Percentiles rank a stretch among this genome's conserved stretches.
These are phyloP conservation scores for Oropetium thomaeum DNA, from an alignment of 176 grass and related monocot species.

Conservation along the genomic window DNA sequence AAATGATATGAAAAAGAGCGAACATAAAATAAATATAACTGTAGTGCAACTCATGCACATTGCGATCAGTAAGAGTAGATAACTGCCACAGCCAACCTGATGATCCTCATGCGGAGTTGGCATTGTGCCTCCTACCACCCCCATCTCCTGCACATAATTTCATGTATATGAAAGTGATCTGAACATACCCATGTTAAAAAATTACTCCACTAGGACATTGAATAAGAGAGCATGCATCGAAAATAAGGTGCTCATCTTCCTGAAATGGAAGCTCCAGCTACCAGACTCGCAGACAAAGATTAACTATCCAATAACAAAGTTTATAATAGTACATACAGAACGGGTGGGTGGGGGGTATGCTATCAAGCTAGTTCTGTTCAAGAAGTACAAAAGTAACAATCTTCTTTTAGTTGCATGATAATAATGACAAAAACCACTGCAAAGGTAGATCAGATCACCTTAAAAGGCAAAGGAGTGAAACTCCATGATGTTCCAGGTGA, in stretches of 20 bases:
- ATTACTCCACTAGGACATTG: neutral
- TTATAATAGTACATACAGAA: slow-evolving; percentile 4
- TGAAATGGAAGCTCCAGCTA: neutral
- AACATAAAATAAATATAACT: slow-evolving; percentile 5
- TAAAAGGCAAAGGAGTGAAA: neutral
- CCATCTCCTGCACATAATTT: slow-evolving; percentile 46
- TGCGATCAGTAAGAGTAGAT: neutral
- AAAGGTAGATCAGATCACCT: neutral
- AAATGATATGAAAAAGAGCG: neutral
- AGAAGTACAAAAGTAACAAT: neutral
- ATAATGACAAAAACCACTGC: neutral
- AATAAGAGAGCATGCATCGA: slow-evolving; percentile 21
- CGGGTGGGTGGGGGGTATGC: neutral
- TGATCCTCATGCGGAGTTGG: slow-evolving; percentile 23
- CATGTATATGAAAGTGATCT: slow-evolving; percentile 35
- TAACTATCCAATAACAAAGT: neutral
- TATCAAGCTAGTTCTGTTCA: neutral
- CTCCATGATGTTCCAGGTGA: neutral
- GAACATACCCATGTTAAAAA: slow-evolving; percentile 31
- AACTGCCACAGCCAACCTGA: slow-evolving; percentile 33
- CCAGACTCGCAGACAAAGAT: slow-evolving; percentile 6
- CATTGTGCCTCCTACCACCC: slow-evolving; percentile 25
- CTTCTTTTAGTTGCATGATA: neutral
- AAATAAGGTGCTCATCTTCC: neutral
- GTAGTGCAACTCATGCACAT: slow-evolving; percentile 1